Evolutionary conservation across 2,329 filamentous ascomycete species (phyloP).

Genomic region (Botrytis pseudocinerea): DNA sequence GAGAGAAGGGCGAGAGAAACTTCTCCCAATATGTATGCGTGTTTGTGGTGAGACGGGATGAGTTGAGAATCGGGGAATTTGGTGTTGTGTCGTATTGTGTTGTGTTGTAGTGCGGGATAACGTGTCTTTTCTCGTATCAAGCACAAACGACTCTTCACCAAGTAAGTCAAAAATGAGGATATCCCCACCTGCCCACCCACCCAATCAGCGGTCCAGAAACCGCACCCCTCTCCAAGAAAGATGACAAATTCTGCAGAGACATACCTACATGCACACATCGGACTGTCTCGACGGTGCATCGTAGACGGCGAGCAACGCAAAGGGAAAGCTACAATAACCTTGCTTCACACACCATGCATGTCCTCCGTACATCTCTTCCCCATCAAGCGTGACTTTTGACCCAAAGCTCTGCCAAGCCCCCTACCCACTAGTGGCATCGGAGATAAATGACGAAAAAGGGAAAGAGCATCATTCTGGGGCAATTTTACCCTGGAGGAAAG

Average conservation of each 20-base stretch:
- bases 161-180: background rate
- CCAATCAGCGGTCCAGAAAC: background rate
- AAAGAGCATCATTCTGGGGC: background rate
- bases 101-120: background rate
- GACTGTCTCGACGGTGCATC: too few relatives aligned
- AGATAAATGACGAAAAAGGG: background rate
- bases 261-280: too few relatives aligned
- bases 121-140: background rate
- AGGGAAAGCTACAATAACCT: background rate
- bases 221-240: background rate
- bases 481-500: background rate
- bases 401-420: background rate
- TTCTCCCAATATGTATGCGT: too few relatives aligned
- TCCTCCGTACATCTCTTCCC: background rate
- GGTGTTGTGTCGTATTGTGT: too few relatives aligned
- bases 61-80: background rate
- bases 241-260: background rate
- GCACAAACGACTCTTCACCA: background rate
- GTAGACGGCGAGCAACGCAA: background rate
- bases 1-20: too few relatives aligned
- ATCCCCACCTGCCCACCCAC: background rate
- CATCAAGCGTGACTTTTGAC: background rate
- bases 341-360: background rate
- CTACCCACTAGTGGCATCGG: background rate
- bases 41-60: background rate